Evolutionary conservation across 805 yeast species (phyloP).

Genomic region (Kazachstania africana): DNA sequence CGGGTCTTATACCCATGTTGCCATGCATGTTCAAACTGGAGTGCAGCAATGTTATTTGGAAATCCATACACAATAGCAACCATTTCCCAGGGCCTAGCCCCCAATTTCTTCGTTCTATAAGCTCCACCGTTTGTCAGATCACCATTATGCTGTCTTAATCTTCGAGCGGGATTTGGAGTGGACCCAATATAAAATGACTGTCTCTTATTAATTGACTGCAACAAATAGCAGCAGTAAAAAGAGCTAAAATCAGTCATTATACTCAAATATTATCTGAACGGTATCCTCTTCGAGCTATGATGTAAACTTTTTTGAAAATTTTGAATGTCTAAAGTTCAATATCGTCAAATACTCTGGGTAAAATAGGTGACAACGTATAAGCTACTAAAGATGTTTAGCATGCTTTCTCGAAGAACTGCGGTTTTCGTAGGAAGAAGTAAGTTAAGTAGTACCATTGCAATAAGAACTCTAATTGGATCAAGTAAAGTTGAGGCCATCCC

Average conservation of each 20-base stretch:
- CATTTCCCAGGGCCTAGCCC: constrained; percentile 69
- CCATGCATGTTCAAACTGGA: constrained; percentile 80
- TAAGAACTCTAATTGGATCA: too few relatives aligned
- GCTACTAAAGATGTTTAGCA: too few relatives aligned
- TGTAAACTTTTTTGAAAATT: too few relatives aligned
- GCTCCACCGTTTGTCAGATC: constrained; percentile 55
- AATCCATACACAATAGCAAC: constrained; percentile 54
- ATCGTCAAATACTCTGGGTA: too few relatives aligned
- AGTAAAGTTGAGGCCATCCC: too few relatives aligned
- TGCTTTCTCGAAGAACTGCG: too few relatives aligned
- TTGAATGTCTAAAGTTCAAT: too few relatives aligned
- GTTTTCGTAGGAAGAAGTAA: too few relatives aligned
- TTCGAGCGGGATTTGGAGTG: constrained; percentile 58
- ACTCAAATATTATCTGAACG: neutral
- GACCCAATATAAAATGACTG: constrained; percentile 68
- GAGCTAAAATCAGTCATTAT: constrained; percentile 2
- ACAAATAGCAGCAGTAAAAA: constrained; percentile 62
- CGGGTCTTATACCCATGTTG: constrained; percentile 62
- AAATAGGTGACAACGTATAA: too few relatives aligned
- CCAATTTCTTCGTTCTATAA: constrained; percentile 43
- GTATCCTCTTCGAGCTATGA: too few relatives aligned
- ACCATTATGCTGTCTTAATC: constrained; percentile 76
- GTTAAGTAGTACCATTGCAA: too few relatives aligned
- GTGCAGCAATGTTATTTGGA: constrained; percentile 54
- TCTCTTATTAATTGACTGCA: constrained; percentile 47